Evolutionary conservation across 2,329 filamentous ascomycete species (phyloP), one percentile per base, ranked within the genome.

Genomic region (Canariomyces notabilis): DNA sequence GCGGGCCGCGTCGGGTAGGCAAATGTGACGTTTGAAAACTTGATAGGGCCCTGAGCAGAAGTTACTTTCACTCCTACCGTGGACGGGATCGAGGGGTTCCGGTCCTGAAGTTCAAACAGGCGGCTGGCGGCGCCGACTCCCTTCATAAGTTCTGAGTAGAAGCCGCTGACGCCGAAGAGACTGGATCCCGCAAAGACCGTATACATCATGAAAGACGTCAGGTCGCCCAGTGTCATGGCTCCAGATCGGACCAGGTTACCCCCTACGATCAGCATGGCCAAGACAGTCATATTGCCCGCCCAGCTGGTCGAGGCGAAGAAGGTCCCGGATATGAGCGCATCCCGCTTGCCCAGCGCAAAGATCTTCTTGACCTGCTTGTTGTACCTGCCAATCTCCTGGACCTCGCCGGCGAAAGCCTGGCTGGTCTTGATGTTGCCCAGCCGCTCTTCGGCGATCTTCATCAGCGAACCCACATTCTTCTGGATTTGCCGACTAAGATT

Each of bases 91-190:
- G 82, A 85, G 0, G 90, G 87, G 48, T 87, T 74, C 52, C 93
- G 83, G 64, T 98, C 93, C 64, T 97, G 90, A 5, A 98, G 77
- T 63, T 98, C 93, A 61, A 98, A 98, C 1, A 98, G 75, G 50
- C 93, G 85, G 60, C 86, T 95, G n/a, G 93, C 93, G 34, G 93
- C 93, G 59, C 94, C 93, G 4, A 95, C 91, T 34, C 94, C 94
- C 67, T 98, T 98, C 93, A 98, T 98, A 51, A 98, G 76, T 64
- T 98, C 93, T 0, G 90, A 95, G 67, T 96, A 98, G 69, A 98
- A 98, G 46, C 87, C 89, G 4, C 89, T 95, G 2, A 98, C 74
- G 4, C 93, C 93, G 57, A 97, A 95, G 53, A 98, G 79, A 67
- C 88, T 95, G 39, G 87, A 93, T 3, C 81, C 81, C 6, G 81